Evolutionary conservation across 1,139 yeast genomes (phyloP), one percentile per base, ranked within the genome.

Genomic region (Arxiozyma bovina): DNA sequence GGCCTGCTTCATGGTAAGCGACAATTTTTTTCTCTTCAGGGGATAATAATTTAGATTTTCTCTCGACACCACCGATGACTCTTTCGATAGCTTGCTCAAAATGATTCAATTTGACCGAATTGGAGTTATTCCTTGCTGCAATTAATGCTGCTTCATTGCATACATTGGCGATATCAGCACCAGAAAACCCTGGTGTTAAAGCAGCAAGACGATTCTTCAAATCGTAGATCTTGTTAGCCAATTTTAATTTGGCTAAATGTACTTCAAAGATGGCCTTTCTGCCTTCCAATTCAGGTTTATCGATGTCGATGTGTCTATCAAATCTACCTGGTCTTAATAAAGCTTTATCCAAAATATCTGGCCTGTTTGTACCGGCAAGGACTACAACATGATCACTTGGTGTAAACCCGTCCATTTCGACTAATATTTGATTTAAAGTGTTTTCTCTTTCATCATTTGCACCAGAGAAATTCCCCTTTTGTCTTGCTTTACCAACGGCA

Each of bases 401-500:
- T 22, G 83, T 83, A 65, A 86, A 86, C 15, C 94, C 94, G 68
- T 86, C 94, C 94, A 86, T 86, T 70, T 86, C 94, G 54, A 85
- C 93, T 60, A 86, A 76, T 57, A 86, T 75, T 70, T 86, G 94
- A 68, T 86, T 86, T 65, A 86, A 75, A 3, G 94, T 86, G 56
- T 84, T 83, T 70, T 86, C 94, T 68, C 89, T 80, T 70, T 86
- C 94, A 68, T 86, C 94, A 64, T 85, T 86, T 44, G 80, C 78
- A 55, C 91, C 90, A 27, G 80, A 77, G 69, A 81, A 75, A 61
- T 75, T 74, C 50, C 84, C 84, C 64, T 82, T 83, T 48, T 66
- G 83, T 73, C 94, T 78, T 57, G 85, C 87, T 66, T 83, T 85
- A 66, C 94, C 94, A 63, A 86, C 85, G 44, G 94, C 94, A 74